Evolutionary conservation across 768 basidiomycete genomes (phyloP).

Genomic region (Pholiota molesta): DNA sequence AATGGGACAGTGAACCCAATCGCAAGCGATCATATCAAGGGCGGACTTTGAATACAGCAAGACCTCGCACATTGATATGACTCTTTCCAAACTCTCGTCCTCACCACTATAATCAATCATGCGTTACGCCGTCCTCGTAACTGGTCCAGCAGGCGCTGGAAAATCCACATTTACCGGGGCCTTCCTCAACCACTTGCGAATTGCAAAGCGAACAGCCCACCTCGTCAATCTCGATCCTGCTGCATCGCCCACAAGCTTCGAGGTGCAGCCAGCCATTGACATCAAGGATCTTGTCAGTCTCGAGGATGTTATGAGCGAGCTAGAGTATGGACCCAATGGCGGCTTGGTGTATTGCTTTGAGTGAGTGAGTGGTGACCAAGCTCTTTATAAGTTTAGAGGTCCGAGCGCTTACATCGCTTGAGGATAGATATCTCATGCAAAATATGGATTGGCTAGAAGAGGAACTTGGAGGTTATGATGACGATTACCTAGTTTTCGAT

Average conservation of each 20-base stretch:
- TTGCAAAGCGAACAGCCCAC: slow-evolving; percentile 83
- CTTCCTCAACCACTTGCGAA: slow-evolving; percentile 85
- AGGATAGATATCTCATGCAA: slow-evolving; percentile 83
- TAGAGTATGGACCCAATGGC: slow-evolving; percentile 95
- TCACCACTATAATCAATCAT: slow-evolving; percentile 37
- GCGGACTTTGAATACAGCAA: slow-evolving; percentile 36
- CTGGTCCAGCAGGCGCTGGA: slow-evolving; percentile 97
- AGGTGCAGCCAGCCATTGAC: slow-evolving; percentile 91
- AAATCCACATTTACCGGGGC: slow-evolving; percentile 94
- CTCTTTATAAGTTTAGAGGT: background rate
- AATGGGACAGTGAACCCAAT: slow-evolving; percentile 12
- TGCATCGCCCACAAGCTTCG: slow-evolving; percentile 82
- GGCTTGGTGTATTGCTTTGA: slow-evolving; percentile 98
- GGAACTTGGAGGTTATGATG: slow-evolving; percentile 90
- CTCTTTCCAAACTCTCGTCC: slow-evolving; percentile 9
- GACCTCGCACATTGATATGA: slow-evolving; percentile 13
- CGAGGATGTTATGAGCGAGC: slow-evolving; percentile 95
- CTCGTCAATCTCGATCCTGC: slow-evolving; percentile 98
- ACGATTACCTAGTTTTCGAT: slow-evolving; percentile 94
- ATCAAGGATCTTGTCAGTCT: slow-evolving; percentile 91
- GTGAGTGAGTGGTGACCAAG: slow-evolving; percentile 70
- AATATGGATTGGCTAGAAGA: slow-evolving; percentile 99
- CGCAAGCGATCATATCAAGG: slow-evolving; percentile 10
- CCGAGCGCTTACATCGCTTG: slow-evolving; percentile 6
- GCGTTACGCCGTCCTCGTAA: slow-evolving; percentile 88